Conservation (phyloP, 345 rosid genomes). For the Salix dunnii region DNA sequence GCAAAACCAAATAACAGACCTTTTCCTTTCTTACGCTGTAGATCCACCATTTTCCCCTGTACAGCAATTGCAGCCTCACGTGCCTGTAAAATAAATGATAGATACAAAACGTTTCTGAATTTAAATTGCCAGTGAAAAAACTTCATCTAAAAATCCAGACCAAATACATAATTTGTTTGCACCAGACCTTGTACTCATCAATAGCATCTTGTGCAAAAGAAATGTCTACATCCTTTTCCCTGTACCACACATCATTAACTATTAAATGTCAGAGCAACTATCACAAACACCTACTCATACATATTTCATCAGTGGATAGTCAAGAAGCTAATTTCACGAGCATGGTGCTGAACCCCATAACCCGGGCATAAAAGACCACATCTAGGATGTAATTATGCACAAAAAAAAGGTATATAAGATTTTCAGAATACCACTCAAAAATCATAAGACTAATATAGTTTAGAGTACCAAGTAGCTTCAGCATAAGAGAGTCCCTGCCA, state of each 20-base stretch:
- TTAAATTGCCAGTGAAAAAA: neutral
- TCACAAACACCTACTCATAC: neutral
- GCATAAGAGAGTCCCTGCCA: conserved; percentile 99
- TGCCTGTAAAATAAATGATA: conserved; percentile 48
- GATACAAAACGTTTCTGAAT: neutral
- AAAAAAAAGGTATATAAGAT: neutral
- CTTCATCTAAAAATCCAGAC: neutral
- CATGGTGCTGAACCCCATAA: neutral
- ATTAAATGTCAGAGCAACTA: conserved; percentile 2
- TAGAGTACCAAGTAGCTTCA: conserved; percentile 89
- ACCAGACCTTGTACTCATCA: conserved; percentile 82
- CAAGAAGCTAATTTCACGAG: conserved; percentile 4
- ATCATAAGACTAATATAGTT: conserved; percentile 9
- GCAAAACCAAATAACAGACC: conserved; percentile 40
- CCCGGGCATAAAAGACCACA: neutral
- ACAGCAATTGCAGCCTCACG: conserved; percentile 87
- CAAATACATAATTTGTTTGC: conserved; percentile 13
- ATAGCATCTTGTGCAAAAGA: conserved; percentile 90
- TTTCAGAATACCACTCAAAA: neutral
- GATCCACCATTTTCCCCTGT: conserved; percentile 89
- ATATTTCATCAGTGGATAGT: neutral
- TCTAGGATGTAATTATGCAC: neutral
- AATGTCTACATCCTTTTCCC: conserved; percentile 95
- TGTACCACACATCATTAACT: conserved; percentile 27
- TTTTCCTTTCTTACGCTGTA: conserved; percentile 90